These are phyloP conservation scores for Sanchytrium tribonematis DNA, from an alignment of 371 early-diverging fungal species.

Conservation along the genomic window DNA sequence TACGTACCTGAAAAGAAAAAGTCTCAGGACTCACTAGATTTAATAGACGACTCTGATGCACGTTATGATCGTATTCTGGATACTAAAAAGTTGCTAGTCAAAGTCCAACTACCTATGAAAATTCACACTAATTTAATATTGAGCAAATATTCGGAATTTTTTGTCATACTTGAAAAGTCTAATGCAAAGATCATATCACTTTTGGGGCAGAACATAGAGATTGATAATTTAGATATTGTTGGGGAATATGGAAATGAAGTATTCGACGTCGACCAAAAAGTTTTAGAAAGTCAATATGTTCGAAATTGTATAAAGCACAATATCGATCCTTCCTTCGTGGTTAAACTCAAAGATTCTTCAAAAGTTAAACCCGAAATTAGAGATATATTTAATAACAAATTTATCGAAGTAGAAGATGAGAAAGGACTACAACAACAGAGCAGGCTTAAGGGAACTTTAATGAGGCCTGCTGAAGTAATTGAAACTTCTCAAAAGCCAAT, in stretches of 20 bases:
- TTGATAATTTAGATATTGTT: background rate
- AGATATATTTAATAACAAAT: background rate
- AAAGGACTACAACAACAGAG: no score
- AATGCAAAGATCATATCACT: background rate
- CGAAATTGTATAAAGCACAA: background rate
- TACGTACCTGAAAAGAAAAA: background rate
- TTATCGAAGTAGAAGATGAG: background rate
- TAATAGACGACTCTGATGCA: background rate
- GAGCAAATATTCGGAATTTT: background rate
- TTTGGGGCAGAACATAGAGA: background rate
- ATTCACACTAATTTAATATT: background rate
- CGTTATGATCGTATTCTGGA: background rate
- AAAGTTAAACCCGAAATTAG: background rate
- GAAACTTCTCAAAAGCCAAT: background rate
- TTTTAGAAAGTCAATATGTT: background rate
- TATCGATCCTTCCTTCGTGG: background rate
- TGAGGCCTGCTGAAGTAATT: background rate
- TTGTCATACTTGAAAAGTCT: background rate
- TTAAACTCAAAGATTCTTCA: background rate
- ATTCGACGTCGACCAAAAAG: background rate
- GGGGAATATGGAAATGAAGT: background rate
- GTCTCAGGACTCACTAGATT: background rate
- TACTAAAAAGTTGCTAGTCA: background rate
- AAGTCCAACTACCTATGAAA: background rate
- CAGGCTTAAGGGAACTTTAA: no score